A percentile compares a stretch with the other conserved stretches of the same genome.
These are phyloP conservation scores for Plantago elongata DNA, from an alignment of 257 asterid species.

Conservation along the genomic window DNA sequence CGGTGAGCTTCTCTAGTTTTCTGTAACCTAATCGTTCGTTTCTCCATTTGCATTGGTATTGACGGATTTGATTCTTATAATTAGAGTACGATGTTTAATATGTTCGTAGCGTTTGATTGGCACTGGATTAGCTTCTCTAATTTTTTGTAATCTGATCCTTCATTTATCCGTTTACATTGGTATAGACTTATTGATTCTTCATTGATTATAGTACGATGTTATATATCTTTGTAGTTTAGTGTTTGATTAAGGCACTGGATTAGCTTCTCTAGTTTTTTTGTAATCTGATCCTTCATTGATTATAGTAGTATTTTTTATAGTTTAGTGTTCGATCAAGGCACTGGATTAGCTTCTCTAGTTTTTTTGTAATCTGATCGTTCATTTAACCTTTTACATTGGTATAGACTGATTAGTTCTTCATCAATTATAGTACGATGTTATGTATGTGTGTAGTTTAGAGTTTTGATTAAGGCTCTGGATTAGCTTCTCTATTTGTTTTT, in stretches of 20 bases:
- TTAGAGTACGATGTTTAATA: background rate
- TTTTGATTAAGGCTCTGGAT: too few species aligned
- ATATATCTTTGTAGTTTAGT: background rate
- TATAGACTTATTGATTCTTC: background rate
- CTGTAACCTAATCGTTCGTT: background rate
- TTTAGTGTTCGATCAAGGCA: too few species aligned
- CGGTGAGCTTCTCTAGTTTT: slow-evolving; percentile 26
- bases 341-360: slow-evolving; percentile 12
- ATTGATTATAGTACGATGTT: background rate
- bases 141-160: too few species aligned
- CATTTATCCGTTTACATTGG: background rate
- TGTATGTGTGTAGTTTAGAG: too few species aligned
- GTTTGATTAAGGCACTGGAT: background rate
- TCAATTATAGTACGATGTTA: background rate
- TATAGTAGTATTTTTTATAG: too few species aligned
- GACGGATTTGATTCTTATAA: background rate
- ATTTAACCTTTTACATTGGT: background rate
- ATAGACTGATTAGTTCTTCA: background rate
- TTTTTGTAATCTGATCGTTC: background rate
- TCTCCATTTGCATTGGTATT: background rate
- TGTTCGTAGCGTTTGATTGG: too few species aligned
- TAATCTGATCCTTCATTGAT: too few species aligned
- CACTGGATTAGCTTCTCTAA: too few species aligned
- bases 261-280: too few species aligned
- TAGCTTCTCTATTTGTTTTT: too few species aligned